phyloP scores from a whole-genome alignment of 139 green algal genomes.

The Closterium sp. region DNA sequence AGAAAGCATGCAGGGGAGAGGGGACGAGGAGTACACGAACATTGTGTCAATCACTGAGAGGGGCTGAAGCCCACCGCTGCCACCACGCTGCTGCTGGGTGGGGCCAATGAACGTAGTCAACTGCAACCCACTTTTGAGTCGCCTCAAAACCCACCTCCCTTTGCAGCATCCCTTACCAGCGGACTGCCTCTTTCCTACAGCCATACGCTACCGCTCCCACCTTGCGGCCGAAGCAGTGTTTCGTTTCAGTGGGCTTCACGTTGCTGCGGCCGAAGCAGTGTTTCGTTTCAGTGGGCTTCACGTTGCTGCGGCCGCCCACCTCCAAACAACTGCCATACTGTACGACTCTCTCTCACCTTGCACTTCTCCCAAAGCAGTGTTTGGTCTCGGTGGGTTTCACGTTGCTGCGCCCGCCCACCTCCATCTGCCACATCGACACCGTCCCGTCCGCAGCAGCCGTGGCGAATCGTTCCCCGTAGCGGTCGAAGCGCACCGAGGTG shows the following conservation, averaged over 20 bases:
- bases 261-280: constrained; percentile 34
- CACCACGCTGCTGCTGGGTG: too few species aligned
- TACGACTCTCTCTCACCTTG: constrained; percentile 9
- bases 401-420: constrained; percentile 41
- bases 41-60: too few species aligned
- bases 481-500: constrained; percentile 22
- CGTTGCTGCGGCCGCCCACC: constrained; percentile 39
- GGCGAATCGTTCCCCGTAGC: constrained; percentile 32
- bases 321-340: constrained; percentile 39
- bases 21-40: too few species aligned
- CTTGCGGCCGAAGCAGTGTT: constrained; percentile 34
- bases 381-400: constrained; percentile 30
- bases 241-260: constrained; percentile 13
- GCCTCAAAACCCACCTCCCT: too few species aligned
- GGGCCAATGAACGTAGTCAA: too few species aligned
- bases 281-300: constrained; percentile 29
- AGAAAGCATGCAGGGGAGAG: too few species aligned
- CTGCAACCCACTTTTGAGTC: too few species aligned
- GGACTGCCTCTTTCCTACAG: too few species aligned
- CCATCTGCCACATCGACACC: constrained; percentile 39
- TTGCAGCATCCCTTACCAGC: too few species aligned
- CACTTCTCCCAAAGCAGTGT: constrained; percentile 35
- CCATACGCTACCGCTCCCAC: too few species aligned
- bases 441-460: constrained; percentile 37
- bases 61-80: too few species aligned